These are phyloP conservation scores for Strigomonas culicis DNA, from an alignment of 208 protist species.

Conservation along the genomic window DNA sequence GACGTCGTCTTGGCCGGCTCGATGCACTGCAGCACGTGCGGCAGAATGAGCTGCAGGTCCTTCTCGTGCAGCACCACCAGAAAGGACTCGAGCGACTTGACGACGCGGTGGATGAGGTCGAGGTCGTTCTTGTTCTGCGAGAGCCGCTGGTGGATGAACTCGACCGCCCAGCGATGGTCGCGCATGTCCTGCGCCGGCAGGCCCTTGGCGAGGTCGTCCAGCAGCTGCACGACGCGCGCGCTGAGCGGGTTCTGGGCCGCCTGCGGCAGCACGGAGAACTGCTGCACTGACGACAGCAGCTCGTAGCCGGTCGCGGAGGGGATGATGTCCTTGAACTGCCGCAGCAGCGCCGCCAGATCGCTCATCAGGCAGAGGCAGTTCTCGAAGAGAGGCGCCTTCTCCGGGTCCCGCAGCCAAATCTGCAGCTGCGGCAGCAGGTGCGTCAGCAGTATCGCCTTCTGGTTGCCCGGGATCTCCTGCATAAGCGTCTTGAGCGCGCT, in stretches of 20 bases:
- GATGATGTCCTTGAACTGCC: conserved; percentile 68
- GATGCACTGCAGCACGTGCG: conserved; percentile 87
- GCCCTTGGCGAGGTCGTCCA: conserved; percentile 71
- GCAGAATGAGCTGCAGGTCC: conserved; percentile 80
- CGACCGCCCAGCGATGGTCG: conserved; percentile 85
- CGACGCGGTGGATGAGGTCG: conserved; percentile 71
- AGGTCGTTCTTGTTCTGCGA: conserved; percentile 85
- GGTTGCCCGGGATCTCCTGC: conserved; percentile 58
- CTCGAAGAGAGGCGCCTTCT: conserved; percentile 71
- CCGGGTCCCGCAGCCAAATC: conserved; percentile 67
- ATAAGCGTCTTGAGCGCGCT: conserved; percentile 58
- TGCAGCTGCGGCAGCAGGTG: conserved; percentile 82
- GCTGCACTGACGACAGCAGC: conserved; percentile 66
- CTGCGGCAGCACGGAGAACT: conserved; percentile 78
- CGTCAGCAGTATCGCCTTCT: conserved; percentile 66
- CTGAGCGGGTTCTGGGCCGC: conserved; percentile 82
- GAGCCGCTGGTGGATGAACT: conserved; percentile 89
- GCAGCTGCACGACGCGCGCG: conserved; percentile 78
- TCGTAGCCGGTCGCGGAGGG: conserved; percentile 51
- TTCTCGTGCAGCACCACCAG: conserved; percentile 83
- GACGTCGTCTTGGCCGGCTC: conserved; percentile 60
- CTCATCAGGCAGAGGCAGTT: conserved; percentile 70
- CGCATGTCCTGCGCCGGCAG: conserved; percentile 84
- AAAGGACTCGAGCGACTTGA: conserved; percentile 85
- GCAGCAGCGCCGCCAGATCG: conserved; percentile 76